Base-by-base conservation (phyloP, 148 eudicot genomes). In the Fagopyrum tataricum region DNA sequence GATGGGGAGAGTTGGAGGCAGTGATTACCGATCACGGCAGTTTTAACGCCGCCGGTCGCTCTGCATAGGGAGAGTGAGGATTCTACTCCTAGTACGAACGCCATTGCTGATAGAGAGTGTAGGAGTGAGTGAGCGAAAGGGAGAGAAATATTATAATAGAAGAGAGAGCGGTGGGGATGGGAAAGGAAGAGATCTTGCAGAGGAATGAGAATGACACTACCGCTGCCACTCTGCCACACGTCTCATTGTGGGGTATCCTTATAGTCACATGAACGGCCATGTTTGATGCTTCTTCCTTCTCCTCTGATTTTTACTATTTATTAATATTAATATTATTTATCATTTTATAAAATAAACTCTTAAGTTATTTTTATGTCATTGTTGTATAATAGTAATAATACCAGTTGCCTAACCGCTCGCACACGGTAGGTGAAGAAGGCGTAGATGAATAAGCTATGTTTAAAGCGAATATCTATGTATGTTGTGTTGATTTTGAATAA, bases 91-190 rank as follows among this genome's bases (percentile, higher is more conserved):
- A 80, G 9, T 2, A 77, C 69, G 74, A 77, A 77, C 48, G 87
- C 80, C 90, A 87, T 87, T 75, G 77, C 12, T 18, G 44, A 40
- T 46, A 47, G 58, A 41, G 53, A 5, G 69, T 47, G 64, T 67
- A 44, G 62, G 64, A 44, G 43, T 61, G 20, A 46, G 4, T 44
- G 73, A 51, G 20, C 1, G 37, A 1, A 20, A 51, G 20, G 10
- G 51, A 43, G 72, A 55, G 4, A 6, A 6, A 17, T 18, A 4
- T 17, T 6, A 11, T 9, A 47, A 14, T 47, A 47, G 53, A 52
- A 41, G 49, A 44, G 52, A 47, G 48, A 67, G 31, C 15, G 12
- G 46, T 42, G 44, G 72, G 18, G 68, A 44, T 44, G 48, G 13
- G 12, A 31, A 24, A 56, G 24, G 26, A 42, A 37, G 44, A 68